Conservation (phyloP, 805 yeast species). For the Candida rishiriensis region DNA sequence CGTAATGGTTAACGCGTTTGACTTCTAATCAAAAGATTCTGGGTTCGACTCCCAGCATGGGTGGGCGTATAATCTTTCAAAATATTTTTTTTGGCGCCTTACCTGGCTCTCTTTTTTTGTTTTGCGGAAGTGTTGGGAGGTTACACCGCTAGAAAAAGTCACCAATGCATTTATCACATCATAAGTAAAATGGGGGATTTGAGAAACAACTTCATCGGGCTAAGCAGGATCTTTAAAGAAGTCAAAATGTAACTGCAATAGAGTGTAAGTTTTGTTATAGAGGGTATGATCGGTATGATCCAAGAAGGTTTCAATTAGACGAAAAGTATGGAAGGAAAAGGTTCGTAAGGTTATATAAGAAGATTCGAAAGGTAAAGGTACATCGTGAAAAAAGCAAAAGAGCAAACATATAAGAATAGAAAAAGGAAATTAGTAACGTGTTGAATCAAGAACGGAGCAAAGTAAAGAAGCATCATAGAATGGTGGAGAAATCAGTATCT, state of each 20-base stretch:
- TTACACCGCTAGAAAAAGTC: too few species aligned
- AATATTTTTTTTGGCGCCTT: not conserved
- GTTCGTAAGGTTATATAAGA: not conserved
- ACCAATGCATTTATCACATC: too few species aligned
- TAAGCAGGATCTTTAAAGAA: too few species aligned
- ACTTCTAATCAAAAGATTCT: conserved; percentile 56
- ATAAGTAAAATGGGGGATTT: too few species aligned
- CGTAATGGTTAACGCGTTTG: conserved; percentile 59
- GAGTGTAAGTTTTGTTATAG: too few species aligned
- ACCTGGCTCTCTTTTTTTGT: not conserved
- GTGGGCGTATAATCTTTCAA: conserved; percentile 4
- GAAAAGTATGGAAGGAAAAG: too few species aligned
- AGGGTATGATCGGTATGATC: too few species aligned
- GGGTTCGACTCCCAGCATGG: conserved; percentile 50
- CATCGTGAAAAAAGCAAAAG: not conserved
- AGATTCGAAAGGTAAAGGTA: not conserved
- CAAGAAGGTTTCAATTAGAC: too few species aligned
- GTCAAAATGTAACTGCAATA: too few species aligned
- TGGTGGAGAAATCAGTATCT: not conserved
- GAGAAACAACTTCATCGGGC: too few species aligned
- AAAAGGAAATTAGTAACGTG: not conserved
- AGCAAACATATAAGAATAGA: not conserved
- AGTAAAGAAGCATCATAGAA: not conserved
- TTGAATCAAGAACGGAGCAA: not conserved
- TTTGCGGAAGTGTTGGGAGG: not conserved